Percentiles rank a stretch among this genome's conserved stretches.
Evolutionary conservation across 257 asterid species (phyloP).

Genomic region (Parsonsia alboflavescens): DNA sequence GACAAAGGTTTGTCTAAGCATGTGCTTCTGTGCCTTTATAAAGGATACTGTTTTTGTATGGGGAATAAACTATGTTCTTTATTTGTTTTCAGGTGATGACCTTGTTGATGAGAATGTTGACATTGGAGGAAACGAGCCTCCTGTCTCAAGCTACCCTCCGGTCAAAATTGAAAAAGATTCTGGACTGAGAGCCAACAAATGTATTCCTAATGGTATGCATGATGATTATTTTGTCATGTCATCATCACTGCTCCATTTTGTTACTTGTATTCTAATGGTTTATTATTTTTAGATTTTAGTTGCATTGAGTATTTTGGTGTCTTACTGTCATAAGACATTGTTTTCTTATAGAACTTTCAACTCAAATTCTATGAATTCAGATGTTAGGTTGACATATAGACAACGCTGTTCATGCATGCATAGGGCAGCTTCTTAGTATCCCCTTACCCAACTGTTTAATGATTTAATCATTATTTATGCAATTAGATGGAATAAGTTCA

Average conservation of each 20-base stretch:
- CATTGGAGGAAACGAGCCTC: conserved; percentile 78
- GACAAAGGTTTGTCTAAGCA: conserved; percentile 61
- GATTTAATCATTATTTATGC: neutral
- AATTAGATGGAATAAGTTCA: neutral
- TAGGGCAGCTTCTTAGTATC: neutral
- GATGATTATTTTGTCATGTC: conserved; percentile 18
- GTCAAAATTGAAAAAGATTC: conserved; percentile 54
- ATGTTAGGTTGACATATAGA: neutral
- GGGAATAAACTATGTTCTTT: conserved; percentile 11
- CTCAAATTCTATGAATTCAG: neutral
- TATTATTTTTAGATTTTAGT: neutral
- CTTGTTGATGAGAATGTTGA: conserved; percentile 70
- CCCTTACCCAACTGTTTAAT: neutral
- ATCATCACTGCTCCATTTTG: neutral
- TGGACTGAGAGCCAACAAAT: conserved; percentile 36
- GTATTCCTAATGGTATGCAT: conserved; percentile 41
- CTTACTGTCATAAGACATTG: neutral
- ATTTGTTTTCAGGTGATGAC: conserved; percentile 40
- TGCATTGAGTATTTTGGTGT: neutral
- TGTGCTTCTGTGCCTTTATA: conserved; percentile 14
- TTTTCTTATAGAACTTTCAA: neutral
- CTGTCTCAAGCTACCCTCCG: conserved; percentile 67
- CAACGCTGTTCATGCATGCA: neutral
- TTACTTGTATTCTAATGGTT: neutral
- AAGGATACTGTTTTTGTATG: neutral